Percentiles rank a stretch among this genome's conserved stretches.
Evolutionary conservation across 345 rosid species (phyloP).

Genomic region (Citrus sinensis): DNA sequence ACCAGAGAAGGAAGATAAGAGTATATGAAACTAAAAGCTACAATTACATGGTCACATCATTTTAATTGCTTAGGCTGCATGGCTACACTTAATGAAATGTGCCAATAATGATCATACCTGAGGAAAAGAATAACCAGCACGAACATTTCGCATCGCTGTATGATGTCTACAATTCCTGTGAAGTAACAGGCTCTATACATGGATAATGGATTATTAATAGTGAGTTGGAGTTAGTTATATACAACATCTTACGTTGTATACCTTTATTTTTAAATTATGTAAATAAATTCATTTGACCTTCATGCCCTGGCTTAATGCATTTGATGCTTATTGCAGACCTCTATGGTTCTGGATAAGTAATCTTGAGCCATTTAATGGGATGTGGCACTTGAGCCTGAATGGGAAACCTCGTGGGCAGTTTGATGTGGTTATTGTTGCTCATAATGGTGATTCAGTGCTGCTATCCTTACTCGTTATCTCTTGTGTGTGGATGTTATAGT

Average conservation of each 20-base stretch:
- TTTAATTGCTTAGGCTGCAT: not conserved
- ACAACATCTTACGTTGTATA: not conserved
- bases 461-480: not conserved
- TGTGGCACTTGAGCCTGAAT: slow-evolving; percentile 91
- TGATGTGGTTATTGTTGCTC: slow-evolving; percentile 86
- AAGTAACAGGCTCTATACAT: not conserved
- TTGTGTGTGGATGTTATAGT: not conserved
- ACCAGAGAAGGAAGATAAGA: not conserved
- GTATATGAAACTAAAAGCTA: not conserved
- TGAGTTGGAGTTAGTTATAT: not conserved
- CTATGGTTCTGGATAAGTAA: slow-evolving; percentile 79
- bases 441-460: slow-evolving; percentile 57
- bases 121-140: not conserved
- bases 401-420: slow-evolving; percentile 73
- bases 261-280: not conserved
- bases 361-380: slow-evolving; percentile 78
- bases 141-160: not conserved
- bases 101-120: too few species aligned
- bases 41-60: not conserved
- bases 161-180: not conserved
- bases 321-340: slow-evolving; percentile 48
- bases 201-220: not conserved
- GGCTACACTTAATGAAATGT: not conserved
- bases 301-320: slow-evolving; percentile 1
- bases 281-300: not conserved